Evolutionary conservation across 2,329 filamentous ascomycete genomes (phyloP), one percentile per base, ranked within the genome.

Genomic region (Neophaeococcomyces mojaviensis): DNA sequence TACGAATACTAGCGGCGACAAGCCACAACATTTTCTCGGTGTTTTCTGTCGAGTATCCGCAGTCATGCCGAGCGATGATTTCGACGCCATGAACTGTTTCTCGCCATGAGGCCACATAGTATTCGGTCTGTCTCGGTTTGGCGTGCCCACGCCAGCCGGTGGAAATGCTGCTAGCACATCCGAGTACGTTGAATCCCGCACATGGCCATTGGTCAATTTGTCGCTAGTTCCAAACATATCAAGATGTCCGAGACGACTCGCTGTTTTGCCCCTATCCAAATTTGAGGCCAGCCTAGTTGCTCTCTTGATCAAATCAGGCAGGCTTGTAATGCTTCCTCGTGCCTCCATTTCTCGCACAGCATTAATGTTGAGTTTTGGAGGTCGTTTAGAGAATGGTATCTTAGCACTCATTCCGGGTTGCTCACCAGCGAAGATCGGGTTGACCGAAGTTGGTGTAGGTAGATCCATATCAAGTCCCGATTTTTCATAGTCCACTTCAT

Each of bases 231-330:
- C 62, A n/a, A 66, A 55, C 50, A 69, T 59, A 66, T 76, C 67
- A 65, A 75, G 56, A 53, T 77, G 63, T 15, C 73, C 75, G 5
- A 78, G 56, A 47, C 75, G 69, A 58, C 78, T 82, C 10, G 79
- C 79, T 16, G 80, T 82, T 54, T 68, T 82, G 10, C 90, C 90
- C 54, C 82, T 82, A 58, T 97, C 90, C 48, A 98, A 81, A 65
- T 94, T 88, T 0, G 86, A 79, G 13, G 89, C 90, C 31, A 97
- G 70, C 54, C 80, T 81, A 0, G 90, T 97, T 9, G 92, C 92
- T 56, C 92, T 79, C 58, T 81, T 77, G 55, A 98, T 97, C 49
- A 98, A 70, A 62, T 97, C 92, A 0, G 89, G 85, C 49, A 98
- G 70, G 65, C 89, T 96, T 1, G 92, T 97, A 52, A 95, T 72